Percentiles rank a stretch among this genome's conserved stretches.
Evolutionary conservation across 139 green algal genomes (phyloP).

Genomic region (Closterium sp.): DNA sequence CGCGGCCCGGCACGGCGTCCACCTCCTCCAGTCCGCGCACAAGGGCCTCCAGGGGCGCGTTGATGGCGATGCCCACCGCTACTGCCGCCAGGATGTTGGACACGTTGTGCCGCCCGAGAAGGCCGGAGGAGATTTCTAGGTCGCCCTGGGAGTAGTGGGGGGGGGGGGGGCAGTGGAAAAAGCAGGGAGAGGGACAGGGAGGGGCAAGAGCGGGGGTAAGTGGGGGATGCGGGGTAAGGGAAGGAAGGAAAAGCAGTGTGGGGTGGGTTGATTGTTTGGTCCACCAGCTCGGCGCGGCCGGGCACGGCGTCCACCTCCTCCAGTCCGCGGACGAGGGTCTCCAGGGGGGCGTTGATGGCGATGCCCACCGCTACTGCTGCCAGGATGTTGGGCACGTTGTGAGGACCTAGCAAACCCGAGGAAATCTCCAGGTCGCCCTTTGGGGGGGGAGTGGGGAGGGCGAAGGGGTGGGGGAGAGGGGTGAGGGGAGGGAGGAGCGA

Average conservation of each 20-base stretch:
- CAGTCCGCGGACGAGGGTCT: slow-evolving; percentile 50
- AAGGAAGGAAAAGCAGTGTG: background rate
- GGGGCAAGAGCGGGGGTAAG: background rate
- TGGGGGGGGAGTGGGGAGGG: background rate
- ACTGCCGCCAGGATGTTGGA: slow-evolving; percentile 91
- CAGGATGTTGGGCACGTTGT: slow-evolving; percentile 89
- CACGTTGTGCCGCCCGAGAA: slow-evolving; percentile 72
- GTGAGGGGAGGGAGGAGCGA: background rate
- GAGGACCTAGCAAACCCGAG: slow-evolving; percentile 55
- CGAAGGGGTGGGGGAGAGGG: background rate
- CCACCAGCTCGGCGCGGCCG: slow-evolving; percentile 74
- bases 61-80: slow-evolving; percentile 73
- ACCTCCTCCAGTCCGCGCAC: slow-evolving; percentile 67
- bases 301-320: slow-evolving; percentile 81
- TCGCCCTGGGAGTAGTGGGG: slow-evolving; percentile 9
- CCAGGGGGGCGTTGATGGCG: slow-evolving; percentile 65
- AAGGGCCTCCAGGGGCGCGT: slow-evolving; percentile 60
- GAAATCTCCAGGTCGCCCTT: slow-evolving; percentile 19
- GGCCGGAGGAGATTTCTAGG: slow-evolving; percentile 45
- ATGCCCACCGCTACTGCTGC: slow-evolving; percentile 84
- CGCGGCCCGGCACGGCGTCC: slow-evolving; percentile 72
- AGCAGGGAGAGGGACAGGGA: background rate
- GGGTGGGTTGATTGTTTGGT: slow-evolving; percentile 52
- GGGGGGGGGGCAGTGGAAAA: background rate
- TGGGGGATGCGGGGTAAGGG: no score